These are phyloP conservation scores for Arthrobotrys megalospora DNA, from an alignment of 2,329 filamentous ascomycete species.

Conservation along the genomic window DNA sequence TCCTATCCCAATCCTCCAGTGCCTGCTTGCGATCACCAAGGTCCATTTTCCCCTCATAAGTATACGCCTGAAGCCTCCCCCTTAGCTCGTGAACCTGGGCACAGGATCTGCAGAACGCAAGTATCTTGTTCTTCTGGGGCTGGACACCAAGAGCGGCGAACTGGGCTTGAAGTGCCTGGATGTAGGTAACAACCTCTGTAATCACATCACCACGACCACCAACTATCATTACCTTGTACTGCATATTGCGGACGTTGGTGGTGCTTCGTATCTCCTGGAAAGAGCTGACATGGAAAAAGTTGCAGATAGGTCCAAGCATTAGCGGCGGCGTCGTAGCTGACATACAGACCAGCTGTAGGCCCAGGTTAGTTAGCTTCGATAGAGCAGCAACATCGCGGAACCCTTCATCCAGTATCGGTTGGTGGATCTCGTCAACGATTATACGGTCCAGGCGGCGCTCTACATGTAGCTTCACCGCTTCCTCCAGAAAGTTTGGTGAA, in stretches of 20 bases:
- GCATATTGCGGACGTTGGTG: slow-evolving; percentile 16
- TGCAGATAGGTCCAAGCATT: neutral
- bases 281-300: slow-evolving; percentile 3
- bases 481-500: neutral
- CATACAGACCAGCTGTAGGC: slow-evolving; percentile 16
- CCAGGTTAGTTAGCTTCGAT: slow-evolving; percentile 16
- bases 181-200: neutral
- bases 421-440: slow-evolving; percentile 23
- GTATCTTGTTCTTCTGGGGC: neutral
- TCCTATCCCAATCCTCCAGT: neutral
- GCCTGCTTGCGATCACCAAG: neutral
- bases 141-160: neutral
- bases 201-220: neutral
- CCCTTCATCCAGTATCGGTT: slow-evolving; percentile 19
- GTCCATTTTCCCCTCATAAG: neutral
- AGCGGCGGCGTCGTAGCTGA: slow-evolving; percentile 2
- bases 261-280: slow-evolving; percentile 14
- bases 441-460: slow-evolving; percentile 8
- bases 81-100: neutral
- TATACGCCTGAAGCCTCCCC: neutral
- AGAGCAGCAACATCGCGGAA: slow-evolving; percentile 4
- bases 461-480: neutral
- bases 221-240: neutral
- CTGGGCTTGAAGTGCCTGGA: neutral
- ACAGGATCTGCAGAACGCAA: neutral